Percentiles rank a stretch among this genome's conserved stretches.
These are phyloP conservation scores for Mycena rosella DNA, from an alignment of 768 basidiomycete genomes.

Conservation along the genomic window DNA sequence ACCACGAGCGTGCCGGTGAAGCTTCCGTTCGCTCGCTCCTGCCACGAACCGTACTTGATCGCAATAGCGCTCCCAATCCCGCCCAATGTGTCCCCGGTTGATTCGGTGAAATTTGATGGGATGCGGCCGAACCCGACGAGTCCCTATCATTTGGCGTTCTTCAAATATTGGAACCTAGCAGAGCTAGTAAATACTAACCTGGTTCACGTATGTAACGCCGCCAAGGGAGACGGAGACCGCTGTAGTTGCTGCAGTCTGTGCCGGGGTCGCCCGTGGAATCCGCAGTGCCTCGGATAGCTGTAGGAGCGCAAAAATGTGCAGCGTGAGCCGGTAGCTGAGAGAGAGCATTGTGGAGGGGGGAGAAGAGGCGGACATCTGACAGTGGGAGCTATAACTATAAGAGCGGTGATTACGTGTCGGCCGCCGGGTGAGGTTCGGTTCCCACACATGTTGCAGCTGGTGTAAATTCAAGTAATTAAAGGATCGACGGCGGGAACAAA, in stretches of 20 bases:
- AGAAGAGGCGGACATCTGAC: no score
- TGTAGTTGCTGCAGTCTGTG: not conserved
- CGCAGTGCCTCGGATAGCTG: conserved; percentile 5
- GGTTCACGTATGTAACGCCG: conserved; percentile 34
- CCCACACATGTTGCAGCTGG: no score
- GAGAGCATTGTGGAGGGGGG: no score
- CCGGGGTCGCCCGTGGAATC: not conserved
- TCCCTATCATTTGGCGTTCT: conserved; percentile 42
- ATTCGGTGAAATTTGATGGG: conserved; percentile 67
- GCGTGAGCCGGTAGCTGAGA: no score
- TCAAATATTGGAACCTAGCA: not conserved
- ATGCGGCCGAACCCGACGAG: conserved; percentile 72
- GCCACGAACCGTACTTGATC: conserved; percentile 64
- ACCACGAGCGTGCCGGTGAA: conserved; percentile 66
- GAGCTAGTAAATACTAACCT: not conserved
- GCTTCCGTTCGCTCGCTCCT: conserved; percentile 46
- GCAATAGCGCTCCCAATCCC: conserved; percentile 75
- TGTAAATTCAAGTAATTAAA: no score
- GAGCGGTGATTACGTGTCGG: no score
- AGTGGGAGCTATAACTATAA: no score
- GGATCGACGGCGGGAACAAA: no score
- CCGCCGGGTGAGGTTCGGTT: no score
- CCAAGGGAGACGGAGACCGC: conserved; percentile 27
- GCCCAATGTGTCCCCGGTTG: conserved; percentile 70
- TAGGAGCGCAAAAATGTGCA: not conserved